Evolutionary conservation across 306 rosid genomes (phyloP).

Genomic region (Cicer cuneatum): DNA sequence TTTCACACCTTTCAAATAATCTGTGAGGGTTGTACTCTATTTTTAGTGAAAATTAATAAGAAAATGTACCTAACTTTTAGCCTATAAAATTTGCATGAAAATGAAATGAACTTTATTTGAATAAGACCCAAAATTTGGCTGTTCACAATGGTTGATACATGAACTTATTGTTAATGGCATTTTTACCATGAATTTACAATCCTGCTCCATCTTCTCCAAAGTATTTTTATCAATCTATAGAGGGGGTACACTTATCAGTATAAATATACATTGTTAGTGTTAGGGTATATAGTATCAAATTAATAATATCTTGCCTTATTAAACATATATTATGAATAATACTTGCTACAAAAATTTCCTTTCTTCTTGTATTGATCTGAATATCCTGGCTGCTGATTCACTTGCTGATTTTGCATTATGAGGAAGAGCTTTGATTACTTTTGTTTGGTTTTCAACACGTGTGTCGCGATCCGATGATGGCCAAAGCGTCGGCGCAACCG

Average conservation of each 20-base stretch:
- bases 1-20: too few relatives aligned
- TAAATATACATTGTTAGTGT: slow-evolving; percentile 47
- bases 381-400: slow-evolving; percentile 78
- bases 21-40: too few relatives aligned
- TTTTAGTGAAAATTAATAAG: too few relatives aligned
- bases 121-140: neutral
- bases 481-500: slow-evolving; percentile 56
- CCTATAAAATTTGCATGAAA: neutral
- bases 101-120: slow-evolving; percentile 30
- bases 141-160: slow-evolving; percentile 15
- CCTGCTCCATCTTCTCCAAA: slow-evolving; percentile 23
- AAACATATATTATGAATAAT: slow-evolving; percentile 33
- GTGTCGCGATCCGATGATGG: slow-evolving; percentile 45
- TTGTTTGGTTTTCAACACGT: slow-evolving; percentile 49
- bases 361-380: slow-evolving; percentile 80
- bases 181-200: slow-evolving; percentile 42
- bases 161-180: slow-evolving; percentile 16
- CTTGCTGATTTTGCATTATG: slow-evolving; percentile 69
- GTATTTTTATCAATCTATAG: slow-evolving; percentile 29
- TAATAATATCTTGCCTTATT: slow-evolving; percentile 33
- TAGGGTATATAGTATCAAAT: neutral
- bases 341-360: slow-evolving; percentile 59
- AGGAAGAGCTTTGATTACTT: slow-evolving; percentile 74
- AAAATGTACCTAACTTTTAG: too few relatives aligned
- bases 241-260: neutral